Evolutionary conservation across 23 red algal species (phyloP).

Genomic region (Agarophyton chilense): DNA sequence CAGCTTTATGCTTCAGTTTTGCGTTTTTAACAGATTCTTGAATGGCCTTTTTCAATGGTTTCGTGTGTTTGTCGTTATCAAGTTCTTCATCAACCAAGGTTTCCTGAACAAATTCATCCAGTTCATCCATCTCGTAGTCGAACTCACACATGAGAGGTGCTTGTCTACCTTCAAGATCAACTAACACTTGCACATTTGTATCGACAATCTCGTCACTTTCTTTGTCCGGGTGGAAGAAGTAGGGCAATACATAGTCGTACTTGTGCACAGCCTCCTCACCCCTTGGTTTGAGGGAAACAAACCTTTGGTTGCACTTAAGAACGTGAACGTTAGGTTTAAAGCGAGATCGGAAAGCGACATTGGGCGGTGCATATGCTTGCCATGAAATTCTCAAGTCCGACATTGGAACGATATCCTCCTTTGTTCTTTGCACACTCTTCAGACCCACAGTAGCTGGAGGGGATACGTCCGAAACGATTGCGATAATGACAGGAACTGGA

Average conservation of each 20-base stretch:
- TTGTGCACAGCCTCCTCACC: constrained; percentile 75
- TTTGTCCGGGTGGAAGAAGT: constrained; percentile 83
- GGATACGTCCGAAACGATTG: constrained; percentile 69
- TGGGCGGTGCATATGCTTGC: constrained; percentile 71
- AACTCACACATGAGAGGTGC: constrained; percentile 89
- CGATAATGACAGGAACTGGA: constrained; percentile 89
- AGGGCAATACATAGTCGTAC: constrained; percentile 98
- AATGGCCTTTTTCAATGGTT: constrained; percentile 71
- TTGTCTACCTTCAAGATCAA: constrained; percentile 73
- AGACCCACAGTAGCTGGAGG: constrained; percentile 88
- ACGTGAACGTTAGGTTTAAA: constrained; percentile 72
- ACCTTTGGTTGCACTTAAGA: constrained; percentile 88
- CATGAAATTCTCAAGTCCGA: constrained; percentile 85
- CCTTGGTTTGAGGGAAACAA: constrained; percentile 73
- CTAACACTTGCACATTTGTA: constrained; percentile 67
- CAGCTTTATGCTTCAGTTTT: constrained; percentile 72
- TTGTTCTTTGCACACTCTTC: constrained; percentile 92
- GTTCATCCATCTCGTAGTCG: constrained; percentile 95
- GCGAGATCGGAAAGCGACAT: constrained; percentile 14
- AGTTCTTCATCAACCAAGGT: constrained; percentile 76
- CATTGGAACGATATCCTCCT: constrained; percentile 97
- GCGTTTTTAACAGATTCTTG: constrained; percentile 44
- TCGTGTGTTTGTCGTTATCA: constrained; percentile 64
- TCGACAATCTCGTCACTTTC: constrained; percentile 50
- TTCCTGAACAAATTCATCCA: constrained; percentile 91